Conservation (phyloP, 768 basidiomycete species). For the Kwoniella shandongensis region DNA sequence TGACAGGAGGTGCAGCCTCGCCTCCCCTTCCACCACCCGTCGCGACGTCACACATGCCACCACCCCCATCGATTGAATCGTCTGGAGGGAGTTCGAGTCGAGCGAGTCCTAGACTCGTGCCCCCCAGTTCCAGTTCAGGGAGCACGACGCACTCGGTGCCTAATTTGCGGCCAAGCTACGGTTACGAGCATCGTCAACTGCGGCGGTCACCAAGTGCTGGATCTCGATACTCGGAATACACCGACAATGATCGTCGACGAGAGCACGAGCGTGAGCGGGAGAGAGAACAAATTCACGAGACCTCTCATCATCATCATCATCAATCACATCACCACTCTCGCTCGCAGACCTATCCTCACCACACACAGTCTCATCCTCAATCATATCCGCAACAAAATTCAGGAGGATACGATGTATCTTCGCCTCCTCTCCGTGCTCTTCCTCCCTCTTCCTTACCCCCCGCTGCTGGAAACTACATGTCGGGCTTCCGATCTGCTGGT, state of each 20-base stretch:
- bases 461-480: neutral
- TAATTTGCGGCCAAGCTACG: conserved; percentile 1
- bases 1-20: conserved; percentile 6
- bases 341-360: neutral
- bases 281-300: conserved; percentile 5
- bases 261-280: conserved; percentile 1
- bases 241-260: neutral
- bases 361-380: neutral
- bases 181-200: neutral
- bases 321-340: neutral
- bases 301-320: neutral
- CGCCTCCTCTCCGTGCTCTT: conserved; percentile 18
- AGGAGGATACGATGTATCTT: conserved; percentile 19
- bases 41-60: neutral
- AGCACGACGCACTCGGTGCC: too few species aligned
- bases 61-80: conserved; percentile 3
- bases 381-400: too few species aligned
- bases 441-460: conserved; percentile 18
- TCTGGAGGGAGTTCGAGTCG: neutral
- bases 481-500: conserved; percentile 1
- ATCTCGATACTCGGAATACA: neutral
- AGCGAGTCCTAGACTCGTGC: conserved; percentile 12
- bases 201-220: conserved; percentile 13
- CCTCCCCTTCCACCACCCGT: conserved; percentile 11
- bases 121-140: neutral